Base-by-base conservation (phyloP, 352 stramenopile species). In the Globisporangium takayamanum region DNA sequence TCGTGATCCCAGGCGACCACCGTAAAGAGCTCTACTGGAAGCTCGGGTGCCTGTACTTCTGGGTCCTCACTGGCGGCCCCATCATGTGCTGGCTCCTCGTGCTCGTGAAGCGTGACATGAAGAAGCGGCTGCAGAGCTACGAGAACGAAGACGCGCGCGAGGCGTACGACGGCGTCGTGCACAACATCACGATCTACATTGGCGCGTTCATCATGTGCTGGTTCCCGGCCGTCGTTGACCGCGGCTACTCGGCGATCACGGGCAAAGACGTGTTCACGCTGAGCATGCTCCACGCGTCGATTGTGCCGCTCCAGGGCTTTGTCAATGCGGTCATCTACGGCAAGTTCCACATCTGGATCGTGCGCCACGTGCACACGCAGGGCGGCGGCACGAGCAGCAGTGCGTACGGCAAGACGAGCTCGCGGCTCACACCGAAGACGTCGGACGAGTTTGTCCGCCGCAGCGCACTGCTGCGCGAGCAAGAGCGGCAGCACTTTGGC, bases 241-340 rank as follows among this genome's bases (percentile, higher is more conserved):
- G 84, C 44, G 77, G 63, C 0, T 91, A 90, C 64, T 72, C 62
- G 2, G 81, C 72, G 7, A 84, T 87, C 55, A 81, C 72, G 14
- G 72, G 74, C 39, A 41, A 83, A 0, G 76, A 80, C 11, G 73
- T 80, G 2, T 88, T 89, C 55, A 69, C 68, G 2, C 54, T 92
- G 18, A 81, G 75, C 42, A 79, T 91, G 66, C 65, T 89, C 20
- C 83, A 92, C 47, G 83, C 80, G 16, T 84, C 75, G 16, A 88
- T 92, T 57, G 75, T 92, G n/a, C 80, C 83, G 4, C 68, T 92
- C 0, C 83, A 91, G 69, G 84, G 84, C 52, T 94, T 92, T 58
- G 76, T 90, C 18, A 92, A 92, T 45, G 84, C 84, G 3, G 76
- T 92, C 5, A 92, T 94, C 45, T 94, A 94, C 60, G 84, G 82